These are phyloP conservation scores for Penicillium taxi DNA, from an alignment of 495 filamentous ascomycete genomes.

Conservation along the genomic window DNA sequence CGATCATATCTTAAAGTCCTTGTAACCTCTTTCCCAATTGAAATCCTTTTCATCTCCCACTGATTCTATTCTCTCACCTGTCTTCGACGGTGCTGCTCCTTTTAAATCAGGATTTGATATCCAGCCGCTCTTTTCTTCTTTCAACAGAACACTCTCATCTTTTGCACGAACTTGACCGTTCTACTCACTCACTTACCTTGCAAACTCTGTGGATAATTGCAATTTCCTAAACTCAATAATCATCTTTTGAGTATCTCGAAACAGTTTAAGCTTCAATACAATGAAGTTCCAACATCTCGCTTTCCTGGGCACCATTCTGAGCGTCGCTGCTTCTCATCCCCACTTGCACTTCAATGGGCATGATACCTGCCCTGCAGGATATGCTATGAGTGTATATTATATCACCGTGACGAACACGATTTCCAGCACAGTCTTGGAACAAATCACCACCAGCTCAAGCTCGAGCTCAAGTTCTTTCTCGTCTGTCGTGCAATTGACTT, in stretches of 20 bases:
- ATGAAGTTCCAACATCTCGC: conserved; percentile 31
- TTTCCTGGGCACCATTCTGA: conserved; percentile 24
- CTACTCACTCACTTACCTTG: conserved; percentile 1
- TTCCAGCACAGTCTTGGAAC: neutral
- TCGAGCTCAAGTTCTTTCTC: neutral
- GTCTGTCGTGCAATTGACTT: neutral
- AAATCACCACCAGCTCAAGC: neutral
- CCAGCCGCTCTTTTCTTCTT: conserved; percentile 31
- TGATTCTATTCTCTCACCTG: conserved; percentile 11
- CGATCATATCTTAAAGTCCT: neutral
- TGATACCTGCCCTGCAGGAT: conserved; percentile 14
- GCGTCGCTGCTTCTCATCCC: conserved; percentile 24
- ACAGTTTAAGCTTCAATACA: conserved; percentile 4
- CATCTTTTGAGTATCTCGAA: neutral
- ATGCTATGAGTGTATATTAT: conserved; percentile 7
- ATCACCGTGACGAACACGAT: conserved; percentile 4
- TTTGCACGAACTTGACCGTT: conserved; percentile 8
- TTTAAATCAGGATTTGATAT: conserved; percentile 24
- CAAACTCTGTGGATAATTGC: neutral
- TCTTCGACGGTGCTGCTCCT: conserved; percentile 20
- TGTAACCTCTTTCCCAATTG: conserved; percentile 4
- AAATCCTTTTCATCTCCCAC: conserved; percentile 1
- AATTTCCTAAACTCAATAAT: neutral
- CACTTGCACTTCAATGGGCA: conserved; percentile 17
- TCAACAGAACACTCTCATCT: too few relatives aligned